Evolutionary conservation across 495 filamentous ascomycete species (phyloP).

Genomic region (Xylaria sp.): DNA sequence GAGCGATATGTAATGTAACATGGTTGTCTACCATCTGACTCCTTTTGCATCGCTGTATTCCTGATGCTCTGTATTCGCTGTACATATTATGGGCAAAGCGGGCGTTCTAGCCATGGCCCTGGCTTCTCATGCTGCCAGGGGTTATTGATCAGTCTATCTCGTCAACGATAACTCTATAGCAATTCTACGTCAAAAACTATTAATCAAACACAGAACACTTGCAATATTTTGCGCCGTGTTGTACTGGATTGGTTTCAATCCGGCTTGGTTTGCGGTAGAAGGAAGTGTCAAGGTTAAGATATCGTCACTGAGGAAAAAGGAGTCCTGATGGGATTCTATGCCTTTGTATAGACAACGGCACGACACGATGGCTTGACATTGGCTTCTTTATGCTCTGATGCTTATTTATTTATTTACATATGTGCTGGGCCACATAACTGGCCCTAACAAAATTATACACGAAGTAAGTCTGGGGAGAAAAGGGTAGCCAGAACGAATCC

Average conservation of each 20-base stretch:
- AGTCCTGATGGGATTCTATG: background rate
- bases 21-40: background rate
- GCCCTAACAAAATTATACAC: slow-evolving; percentile 4
- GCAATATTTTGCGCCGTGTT: background rate
- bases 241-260: background rate
- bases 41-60: background rate
- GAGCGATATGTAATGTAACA: slow-evolving; percentile 27
- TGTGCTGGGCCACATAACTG: background rate
- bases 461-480: slow-evolving; percentile 3
- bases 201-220: background rate
- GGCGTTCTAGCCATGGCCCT: background rate
- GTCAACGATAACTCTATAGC: background rate
- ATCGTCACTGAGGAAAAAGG: background rate
- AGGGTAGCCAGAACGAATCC: background rate
- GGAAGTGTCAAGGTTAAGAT: background rate
- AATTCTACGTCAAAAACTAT: background rate
- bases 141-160: background rate
- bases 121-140: background rate
- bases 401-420: background rate
- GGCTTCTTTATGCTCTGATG: background rate
- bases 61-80: background rate
- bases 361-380: background rate
- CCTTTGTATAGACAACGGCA: background rate
- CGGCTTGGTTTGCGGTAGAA: background rate
- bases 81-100: slow-evolving; percentile 10